Evolutionary conservation across 139 green algal genomes (phyloP).

Genomic region (Pseudopediastrum boryanum): DNA sequence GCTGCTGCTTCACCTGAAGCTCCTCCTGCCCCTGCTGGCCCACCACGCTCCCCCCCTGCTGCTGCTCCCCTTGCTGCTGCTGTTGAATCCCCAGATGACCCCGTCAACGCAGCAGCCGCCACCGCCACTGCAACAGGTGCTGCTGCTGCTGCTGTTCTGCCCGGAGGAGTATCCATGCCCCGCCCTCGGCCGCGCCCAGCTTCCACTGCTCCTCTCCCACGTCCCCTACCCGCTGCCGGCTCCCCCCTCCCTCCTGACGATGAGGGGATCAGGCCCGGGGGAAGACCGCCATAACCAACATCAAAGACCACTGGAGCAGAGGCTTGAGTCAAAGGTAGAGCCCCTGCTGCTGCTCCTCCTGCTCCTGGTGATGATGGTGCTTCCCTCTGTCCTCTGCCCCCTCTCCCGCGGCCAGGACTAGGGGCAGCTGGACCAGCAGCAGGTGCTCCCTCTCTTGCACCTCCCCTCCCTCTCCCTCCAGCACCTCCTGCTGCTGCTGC

Average conservation of each 20-base stretch:
- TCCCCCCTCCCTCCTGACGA: background rate
- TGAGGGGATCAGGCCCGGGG: background rate
- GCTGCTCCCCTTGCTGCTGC: too few relatives aligned
- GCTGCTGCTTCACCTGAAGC: too few relatives aligned
- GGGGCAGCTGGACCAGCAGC: background rate
- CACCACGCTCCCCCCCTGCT: too few relatives aligned
- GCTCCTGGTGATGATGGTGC: too few relatives aligned
- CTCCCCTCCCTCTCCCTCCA: background rate
- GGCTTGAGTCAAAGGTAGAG: too few relatives aligned
- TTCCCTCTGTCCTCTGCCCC: too few relatives aligned
- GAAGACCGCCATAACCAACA: background rate
- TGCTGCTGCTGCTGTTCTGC: background rate
- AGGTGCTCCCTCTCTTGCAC: background rate
- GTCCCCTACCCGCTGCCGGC: background rate
- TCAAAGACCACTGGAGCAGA: background rate
- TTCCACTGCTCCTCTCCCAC: background rate
- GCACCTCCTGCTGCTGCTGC: background rate
- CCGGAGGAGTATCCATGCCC: background rate
- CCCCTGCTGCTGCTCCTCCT: constrained; percentile 2
- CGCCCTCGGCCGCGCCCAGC: background rate
- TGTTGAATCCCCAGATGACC: too few relatives aligned
- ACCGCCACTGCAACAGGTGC: background rate
- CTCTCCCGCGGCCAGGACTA: background rate
- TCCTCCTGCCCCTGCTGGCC: too few relatives aligned
- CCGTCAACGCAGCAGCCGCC: too few relatives aligned